These are phyloP conservation scores for Sindora glabra DNA, from an alignment of 306 rosid genomes.

Conservation along the genomic window DNA sequence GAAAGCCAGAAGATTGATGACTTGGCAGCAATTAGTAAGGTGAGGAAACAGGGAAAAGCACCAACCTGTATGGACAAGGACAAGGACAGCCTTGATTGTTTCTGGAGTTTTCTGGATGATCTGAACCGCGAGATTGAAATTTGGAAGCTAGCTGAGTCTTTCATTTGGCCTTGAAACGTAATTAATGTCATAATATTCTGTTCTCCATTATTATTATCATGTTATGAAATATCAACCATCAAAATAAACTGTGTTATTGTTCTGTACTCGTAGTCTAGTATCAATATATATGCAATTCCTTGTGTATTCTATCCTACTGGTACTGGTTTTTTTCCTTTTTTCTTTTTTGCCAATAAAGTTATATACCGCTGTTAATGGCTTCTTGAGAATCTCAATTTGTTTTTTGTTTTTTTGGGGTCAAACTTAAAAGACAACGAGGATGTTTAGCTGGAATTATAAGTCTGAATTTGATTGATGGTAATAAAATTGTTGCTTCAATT, in stretches of 20 bases:
- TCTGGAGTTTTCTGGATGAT: not conserved
- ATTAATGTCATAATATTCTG: not conserved
- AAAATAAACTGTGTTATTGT: not conserved
- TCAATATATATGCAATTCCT: no score
- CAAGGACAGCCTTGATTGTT: constrained; percentile 16
- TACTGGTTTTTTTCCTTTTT: no score
- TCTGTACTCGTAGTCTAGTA: no score
- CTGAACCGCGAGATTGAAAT: constrained; percentile 11
- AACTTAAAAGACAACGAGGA: no score
- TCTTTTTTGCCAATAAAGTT: no score
- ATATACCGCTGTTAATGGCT: no score
- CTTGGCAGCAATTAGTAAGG: not conserved
- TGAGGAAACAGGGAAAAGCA: constrained; percentile 6
- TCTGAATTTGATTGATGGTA: no score
- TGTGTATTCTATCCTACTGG: no score
- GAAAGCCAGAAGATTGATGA: not conserved
- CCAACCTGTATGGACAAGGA: constrained; percentile 1
- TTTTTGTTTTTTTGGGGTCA: no score
- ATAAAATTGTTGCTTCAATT: no score
- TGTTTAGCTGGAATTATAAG: no score
- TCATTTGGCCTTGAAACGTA: constrained; percentile 16
- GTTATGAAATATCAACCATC: not conserved
- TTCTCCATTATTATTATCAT: not conserved
- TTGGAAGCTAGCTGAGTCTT: constrained; percentile 26
- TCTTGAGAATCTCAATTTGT: no score